Conservation (phyloP, 805 yeast species). For the Wickerhamomyces xylosicus region DNA sequence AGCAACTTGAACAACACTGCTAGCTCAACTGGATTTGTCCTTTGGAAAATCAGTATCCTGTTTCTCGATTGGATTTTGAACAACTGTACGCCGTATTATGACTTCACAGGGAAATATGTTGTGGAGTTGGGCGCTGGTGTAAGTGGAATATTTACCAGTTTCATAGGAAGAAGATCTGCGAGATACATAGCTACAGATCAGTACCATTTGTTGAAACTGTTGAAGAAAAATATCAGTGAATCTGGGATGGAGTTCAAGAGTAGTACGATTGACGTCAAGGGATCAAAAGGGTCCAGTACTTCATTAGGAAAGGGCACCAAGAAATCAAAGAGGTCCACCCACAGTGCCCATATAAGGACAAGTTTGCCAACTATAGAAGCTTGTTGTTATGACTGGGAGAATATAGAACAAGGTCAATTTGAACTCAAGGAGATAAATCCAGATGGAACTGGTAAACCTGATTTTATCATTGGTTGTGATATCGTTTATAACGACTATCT, state of each 20-base stretch:
- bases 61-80: conserved; percentile 44
- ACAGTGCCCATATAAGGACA: not conserved
- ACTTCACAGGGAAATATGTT: conserved; percentile 18
- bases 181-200: conserved; percentile 52
- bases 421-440: conserved; percentile 8
- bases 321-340: not conserved
- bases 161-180: conserved; percentile 24
- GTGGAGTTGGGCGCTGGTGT: conserved; percentile 59
- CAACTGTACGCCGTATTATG: conserved; percentile 5
- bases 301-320: not conserved
- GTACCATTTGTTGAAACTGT: conserved; percentile 37
- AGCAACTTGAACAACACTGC: conserved; percentile 22
- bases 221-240: conserved; percentile 32
- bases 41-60: conserved; percentile 44
- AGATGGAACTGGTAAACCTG: conserved; percentile 25
- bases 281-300: not conserved
- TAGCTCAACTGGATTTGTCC: conserved; percentile 50
- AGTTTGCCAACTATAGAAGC: conserved; percentile 27
- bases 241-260: conserved; percentile 24
- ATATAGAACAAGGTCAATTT: conserved; percentile 24
- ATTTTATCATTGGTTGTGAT: conserved; percentile 50
- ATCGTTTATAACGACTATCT: conserved; percentile 56
- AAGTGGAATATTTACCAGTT: conserved; percentile 37
- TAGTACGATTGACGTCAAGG: conserved; percentile 17
- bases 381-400: conserved; percentile 55